These are phyloP conservation scores for Fusarium heterosporum DNA, from an alignment of 2,329 filamentous ascomycete species.

Conservation along the genomic window DNA sequence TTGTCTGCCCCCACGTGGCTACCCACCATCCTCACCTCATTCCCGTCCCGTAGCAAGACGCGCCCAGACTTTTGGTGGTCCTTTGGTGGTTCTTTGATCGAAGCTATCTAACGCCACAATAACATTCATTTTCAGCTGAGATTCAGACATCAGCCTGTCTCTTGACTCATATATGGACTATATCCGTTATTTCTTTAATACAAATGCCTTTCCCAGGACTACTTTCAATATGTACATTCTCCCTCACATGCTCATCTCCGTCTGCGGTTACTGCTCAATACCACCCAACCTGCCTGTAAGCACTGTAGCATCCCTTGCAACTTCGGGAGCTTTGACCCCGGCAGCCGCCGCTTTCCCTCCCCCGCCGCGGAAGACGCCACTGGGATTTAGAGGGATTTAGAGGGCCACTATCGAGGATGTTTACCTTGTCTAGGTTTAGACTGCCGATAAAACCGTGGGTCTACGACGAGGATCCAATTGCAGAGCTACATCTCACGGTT, in stretches of 20 bases:
- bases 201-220: neutral
- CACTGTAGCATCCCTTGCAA: conserved; percentile 30
- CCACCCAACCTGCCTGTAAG: conserved; percentile 25
- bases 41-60: conserved; percentile 4
- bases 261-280: neutral
- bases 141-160: neutral
- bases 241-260: neutral
- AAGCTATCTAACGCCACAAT: conserved; percentile 27
- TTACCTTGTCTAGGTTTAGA: conserved; percentile 34
- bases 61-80: conserved; percentile 17
- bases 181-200: rapidly evolving
- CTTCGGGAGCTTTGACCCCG: conserved; percentile 30
- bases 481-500: conserved; percentile 21
- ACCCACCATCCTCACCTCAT: conserved; percentile 32
- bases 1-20: conserved; percentile 34
- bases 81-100: conserved; percentile 10
- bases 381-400: conserved; percentile 13
- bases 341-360: conserved; percentile 28
- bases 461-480: conserved; percentile 18
- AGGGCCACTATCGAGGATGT: conserved; percentile 31
- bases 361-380: conserved; percentile 26
- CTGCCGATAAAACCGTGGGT: conserved; percentile 38
- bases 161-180: rapidly evolving
- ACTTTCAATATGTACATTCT: neutral
- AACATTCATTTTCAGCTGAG: neutral